phyloP scores from a whole-genome alignment of 768 basidiomycete genomes.

The Amanita inopinata region DNA sequence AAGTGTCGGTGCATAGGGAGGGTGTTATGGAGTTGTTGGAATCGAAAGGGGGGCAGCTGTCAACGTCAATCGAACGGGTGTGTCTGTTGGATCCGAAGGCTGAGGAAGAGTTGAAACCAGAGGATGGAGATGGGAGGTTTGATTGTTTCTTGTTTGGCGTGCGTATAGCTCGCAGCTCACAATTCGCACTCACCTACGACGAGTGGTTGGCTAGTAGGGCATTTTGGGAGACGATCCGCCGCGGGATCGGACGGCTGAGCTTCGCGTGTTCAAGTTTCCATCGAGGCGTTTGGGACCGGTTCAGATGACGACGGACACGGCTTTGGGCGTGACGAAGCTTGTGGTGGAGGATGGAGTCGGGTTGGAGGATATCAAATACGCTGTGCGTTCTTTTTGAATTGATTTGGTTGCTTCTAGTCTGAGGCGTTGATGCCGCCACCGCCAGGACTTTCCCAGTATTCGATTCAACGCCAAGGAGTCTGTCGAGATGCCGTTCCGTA shows the following conservation, averaged over 20 bases:
- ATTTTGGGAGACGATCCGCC: slow-evolving; percentile 89
- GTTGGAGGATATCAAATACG: slow-evolving; percentile 62
- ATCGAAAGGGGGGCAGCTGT: slow-evolving; percentile 14
- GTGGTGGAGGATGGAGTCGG: slow-evolving; percentile 71
- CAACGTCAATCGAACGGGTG: slow-evolving; percentile 44
- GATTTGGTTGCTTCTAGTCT: neutral
- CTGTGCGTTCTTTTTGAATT: slow-evolving; percentile 35
- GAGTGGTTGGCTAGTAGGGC: slow-evolving; percentile 16
- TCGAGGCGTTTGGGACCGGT: slow-evolving; percentile 74
- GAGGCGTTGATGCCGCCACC: too few species aligned
- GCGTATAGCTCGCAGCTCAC: too few species aligned
- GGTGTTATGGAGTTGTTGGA: slow-evolving; percentile 56
- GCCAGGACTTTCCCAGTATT: slow-evolving; percentile 84
- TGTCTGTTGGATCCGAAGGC: slow-evolving; percentile 96
- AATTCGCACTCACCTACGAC: too few species aligned
- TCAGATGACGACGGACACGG: slow-evolving; percentile 99
- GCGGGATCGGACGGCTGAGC: slow-evolving; percentile 82
- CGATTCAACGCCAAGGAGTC: slow-evolving; percentile 78
- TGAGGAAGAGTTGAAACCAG: slow-evolving; percentile 52
- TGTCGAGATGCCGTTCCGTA: slow-evolving; percentile 97
- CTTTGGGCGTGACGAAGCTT: slow-evolving; percentile 80
- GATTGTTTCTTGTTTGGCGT: slow-evolving; percentile 90
- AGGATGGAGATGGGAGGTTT: slow-evolving; percentile 69
- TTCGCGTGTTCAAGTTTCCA: slow-evolving; percentile 82
- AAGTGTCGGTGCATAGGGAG: slow-evolving; percentile 35